phyloP scores from a whole-genome alignment of 106 monocot species.

The Acorus calamus region DNA sequence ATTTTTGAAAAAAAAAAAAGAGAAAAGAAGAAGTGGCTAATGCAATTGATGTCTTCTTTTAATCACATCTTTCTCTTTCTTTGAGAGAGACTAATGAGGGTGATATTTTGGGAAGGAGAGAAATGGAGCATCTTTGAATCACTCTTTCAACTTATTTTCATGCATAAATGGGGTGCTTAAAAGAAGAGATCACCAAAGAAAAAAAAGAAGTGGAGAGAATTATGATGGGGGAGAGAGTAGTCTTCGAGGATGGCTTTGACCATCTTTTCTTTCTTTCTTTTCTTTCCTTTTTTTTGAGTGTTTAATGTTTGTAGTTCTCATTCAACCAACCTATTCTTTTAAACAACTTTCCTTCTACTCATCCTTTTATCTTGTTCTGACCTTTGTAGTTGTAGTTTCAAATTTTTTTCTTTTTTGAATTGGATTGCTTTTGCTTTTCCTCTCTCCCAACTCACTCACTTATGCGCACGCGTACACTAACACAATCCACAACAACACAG shows the following conservation, averaged over 20 bases:
- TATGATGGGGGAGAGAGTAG: constrained; percentile 17
- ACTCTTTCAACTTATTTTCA: constrained; percentile 4
- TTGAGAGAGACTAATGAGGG: constrained; percentile 8
- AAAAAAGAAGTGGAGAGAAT: constrained; percentile 17
- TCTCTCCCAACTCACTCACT: too few relatives aligned
- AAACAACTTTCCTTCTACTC: constrained; percentile 6
- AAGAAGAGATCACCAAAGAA: constrained; percentile 18
- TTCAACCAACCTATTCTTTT: not conserved
- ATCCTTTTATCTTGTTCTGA: constrained; percentile 13
- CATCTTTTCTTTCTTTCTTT: constrained; percentile 33
- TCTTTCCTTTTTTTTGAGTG: not conserved
- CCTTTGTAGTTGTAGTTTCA: not conserved
- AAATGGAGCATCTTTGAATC: constrained; percentile 21
- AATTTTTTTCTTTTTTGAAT: not conserved
- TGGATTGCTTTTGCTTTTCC: too few relatives aligned
- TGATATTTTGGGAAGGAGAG: constrained; percentile 20
- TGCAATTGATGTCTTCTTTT: not conserved
- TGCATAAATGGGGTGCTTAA: constrained; percentile 19
- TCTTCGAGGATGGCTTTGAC: constrained; percentile 62
- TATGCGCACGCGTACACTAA: too few relatives aligned
- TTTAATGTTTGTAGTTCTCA: too few relatives aligned
- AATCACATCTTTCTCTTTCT: constrained; percentile 2
- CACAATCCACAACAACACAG: too few relatives aligned
- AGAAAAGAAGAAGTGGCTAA: constrained; percentile 3
- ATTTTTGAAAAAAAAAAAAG: not conserved